Evolutionary conservation across 768 basidiomycete species (phyloP).

Genomic region (Cyclocybe cylindracea): DNA sequence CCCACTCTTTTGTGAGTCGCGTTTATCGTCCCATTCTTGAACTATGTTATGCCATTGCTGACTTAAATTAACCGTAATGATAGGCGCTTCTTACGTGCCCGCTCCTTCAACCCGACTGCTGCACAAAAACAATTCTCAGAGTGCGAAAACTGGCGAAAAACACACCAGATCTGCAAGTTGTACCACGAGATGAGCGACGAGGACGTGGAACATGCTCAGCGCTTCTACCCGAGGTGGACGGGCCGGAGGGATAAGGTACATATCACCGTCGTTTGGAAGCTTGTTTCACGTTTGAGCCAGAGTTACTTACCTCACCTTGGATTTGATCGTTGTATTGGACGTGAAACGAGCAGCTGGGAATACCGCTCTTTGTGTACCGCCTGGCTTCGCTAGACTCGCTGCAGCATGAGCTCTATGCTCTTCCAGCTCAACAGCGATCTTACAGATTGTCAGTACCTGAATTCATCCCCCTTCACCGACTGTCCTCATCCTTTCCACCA

Average conservation of each 20-base stretch:
- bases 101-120: conserved; percentile 62
- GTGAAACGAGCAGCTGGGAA: conserved; percentile 51
- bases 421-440: conserved; percentile 55
- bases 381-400: conserved; percentile 58
- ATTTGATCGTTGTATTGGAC: not conserved
- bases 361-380: conserved; percentile 75
- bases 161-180: conserved; percentile 61
- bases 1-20: conserved; percentile 60
- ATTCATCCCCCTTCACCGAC: not conserved
- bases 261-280: not conserved
- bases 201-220: conserved; percentile 60
- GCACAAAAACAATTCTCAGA: conserved; percentile 73
- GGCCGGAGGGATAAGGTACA: conserved; percentile 74
- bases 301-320: not conserved
- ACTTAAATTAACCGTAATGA: not conserved
- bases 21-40: not conserved
- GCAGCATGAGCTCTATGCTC: conserved; percentile 60
- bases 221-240: conserved; percentile 82
- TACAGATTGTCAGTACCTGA: conserved; percentile 62
- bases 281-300: no score
- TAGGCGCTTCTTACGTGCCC: conserved; percentile 82
- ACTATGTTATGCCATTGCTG: no score
- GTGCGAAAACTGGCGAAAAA: conserved; percentile 67
- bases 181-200: conserved; percentile 57
- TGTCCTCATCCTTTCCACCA: not conserved